A percentile compares a stretch with the other conserved stretches of the same genome.
These are phyloP conservation scores for Fusarium foetens DNA, from an alignment of 2,329 filamentous ascomycete genomes.

Conservation along the genomic window DNA sequence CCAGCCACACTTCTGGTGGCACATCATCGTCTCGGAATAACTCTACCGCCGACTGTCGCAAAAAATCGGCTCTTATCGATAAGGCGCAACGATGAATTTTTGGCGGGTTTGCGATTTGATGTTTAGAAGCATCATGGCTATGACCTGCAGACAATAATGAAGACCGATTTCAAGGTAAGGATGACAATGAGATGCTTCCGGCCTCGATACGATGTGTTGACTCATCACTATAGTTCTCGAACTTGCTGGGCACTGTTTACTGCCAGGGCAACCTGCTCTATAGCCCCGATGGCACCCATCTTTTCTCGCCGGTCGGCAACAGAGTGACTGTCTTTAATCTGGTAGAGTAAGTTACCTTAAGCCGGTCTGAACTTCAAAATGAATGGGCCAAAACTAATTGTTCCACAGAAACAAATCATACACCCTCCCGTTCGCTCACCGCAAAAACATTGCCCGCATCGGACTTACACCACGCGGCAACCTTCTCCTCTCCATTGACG, in stretches of 20 bases:
- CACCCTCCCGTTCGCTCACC: slow-evolving; percentile 89
- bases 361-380: neutral
- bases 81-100: slow-evolving; percentile 48
- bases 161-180: slow-evolving; percentile 96
- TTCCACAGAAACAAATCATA: slow-evolving; percentile 80
- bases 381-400: slow-evolving; percentile 47
- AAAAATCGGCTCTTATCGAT: slow-evolving; percentile 51
- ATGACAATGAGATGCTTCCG: neutral
- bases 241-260: slow-evolving; percentile 97
- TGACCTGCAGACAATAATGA: slow-evolving; percentile 76
- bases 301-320: slow-evolving; percentile 97
- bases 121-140: slow-evolving; percentile 49
- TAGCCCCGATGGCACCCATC: slow-evolving; percentile 93
- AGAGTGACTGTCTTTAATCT: slow-evolving; percentile 95
- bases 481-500: slow-evolving; percentile 90
- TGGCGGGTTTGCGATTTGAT: slow-evolving; percentile 42
- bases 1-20: slow-evolving; percentile 28
- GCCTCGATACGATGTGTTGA: neutral
- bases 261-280: slow-evolving; percentile 97
- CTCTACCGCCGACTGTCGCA: slow-evolving; percentile 46
- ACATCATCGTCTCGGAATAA: slow-evolving; percentile 47
- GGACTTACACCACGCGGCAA: slow-evolving; percentile 92
- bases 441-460: slow-evolving; percentile 89
- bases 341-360: slow-evolving; percentile 74
- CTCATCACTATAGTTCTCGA: slow-evolving; percentile 79